These are phyloP conservation scores for Taxillus chinensis DNA, from an alignment of 164 flowering plant genomes.

Conservation along the genomic window DNA sequence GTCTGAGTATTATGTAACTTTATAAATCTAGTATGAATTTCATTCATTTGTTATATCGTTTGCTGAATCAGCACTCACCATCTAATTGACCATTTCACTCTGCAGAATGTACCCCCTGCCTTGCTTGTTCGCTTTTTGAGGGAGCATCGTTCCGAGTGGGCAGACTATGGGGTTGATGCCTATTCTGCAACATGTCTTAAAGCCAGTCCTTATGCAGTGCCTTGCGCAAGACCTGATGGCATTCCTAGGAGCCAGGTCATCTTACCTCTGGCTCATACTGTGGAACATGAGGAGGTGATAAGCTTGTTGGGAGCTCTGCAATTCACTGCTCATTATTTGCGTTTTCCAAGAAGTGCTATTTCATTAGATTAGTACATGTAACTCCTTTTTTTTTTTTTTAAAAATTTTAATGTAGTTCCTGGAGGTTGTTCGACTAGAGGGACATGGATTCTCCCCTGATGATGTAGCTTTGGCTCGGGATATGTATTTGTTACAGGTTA, in stretches of 20 bases:
- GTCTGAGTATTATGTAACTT: too few species aligned
- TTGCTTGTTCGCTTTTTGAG: conserved; percentile 69
- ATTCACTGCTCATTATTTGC: neutral
- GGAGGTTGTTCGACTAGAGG: conserved; percentile 74
- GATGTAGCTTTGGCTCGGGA: conserved; percentile 54
- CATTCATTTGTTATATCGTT: too few species aligned
- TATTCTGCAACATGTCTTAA: conserved; percentile 63
- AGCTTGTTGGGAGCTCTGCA: neutral
- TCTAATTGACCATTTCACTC: neutral
- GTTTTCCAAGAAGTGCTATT: neutral
- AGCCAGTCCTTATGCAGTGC: conserved; percentile 48
- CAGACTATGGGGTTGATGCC: conserved; percentile 65
- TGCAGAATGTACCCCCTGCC: conserved; percentile 78
- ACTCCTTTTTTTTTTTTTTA: neutral
- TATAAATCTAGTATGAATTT: too few species aligned
- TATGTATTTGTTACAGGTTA: conserved; percentile 63
- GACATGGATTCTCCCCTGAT: conserved; percentile 56
- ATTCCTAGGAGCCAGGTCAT: conserved; percentile 60
- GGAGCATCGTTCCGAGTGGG: conserved; percentile 92
- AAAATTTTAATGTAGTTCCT: conserved; percentile 28
- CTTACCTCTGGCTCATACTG: conserved; percentile 67
- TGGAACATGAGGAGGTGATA: conserved; percentile 76
- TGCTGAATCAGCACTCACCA: too few species aligned
- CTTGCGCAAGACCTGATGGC: conserved; percentile 49
- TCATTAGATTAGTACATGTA: too few species aligned